Conservation (phyloP, 305 asterid species). For the Rubia peregrina region DNA sequence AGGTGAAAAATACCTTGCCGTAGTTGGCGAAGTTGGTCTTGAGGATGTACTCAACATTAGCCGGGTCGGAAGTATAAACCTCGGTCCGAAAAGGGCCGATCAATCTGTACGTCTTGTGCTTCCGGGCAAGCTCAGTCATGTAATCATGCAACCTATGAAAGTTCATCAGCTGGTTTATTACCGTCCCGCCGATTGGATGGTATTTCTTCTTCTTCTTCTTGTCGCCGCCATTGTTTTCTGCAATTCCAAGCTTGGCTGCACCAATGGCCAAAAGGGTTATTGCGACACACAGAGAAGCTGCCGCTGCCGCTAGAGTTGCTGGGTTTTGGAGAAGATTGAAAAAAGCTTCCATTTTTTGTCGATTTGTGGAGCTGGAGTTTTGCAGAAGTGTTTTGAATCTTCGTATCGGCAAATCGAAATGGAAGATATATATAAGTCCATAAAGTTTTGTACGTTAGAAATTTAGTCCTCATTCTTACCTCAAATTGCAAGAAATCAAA, state of each 20-base stretch:
- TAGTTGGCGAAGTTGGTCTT: slow-evolving; percentile 62
- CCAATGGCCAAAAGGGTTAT: neutral
- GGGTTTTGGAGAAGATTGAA: slow-evolving; percentile 5
- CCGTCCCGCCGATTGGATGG: slow-evolving; percentile 53
- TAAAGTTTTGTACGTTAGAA: too few relatives aligned
- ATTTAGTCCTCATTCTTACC: too few relatives aligned
- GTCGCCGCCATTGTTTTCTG: slow-evolving; percentile 6
- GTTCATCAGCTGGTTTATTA: slow-evolving; percentile 41
- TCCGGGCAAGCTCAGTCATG: slow-evolving; percentile 52
- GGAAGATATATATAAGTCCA: neutral
- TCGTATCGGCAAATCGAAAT: neutral
- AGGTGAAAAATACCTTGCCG: slow-evolving; percentile 45
- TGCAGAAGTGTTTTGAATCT: neutral
- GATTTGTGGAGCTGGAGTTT: neutral
- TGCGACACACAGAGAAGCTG: neutral
- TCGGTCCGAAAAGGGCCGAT: slow-evolving; percentile 38
- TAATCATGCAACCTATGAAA: slow-evolving; percentile 51
- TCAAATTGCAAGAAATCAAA: too few relatives aligned
- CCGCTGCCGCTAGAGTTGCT: neutral
- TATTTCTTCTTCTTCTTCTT: slow-evolving; percentile 20
- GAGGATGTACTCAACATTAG: slow-evolving; percentile 58
- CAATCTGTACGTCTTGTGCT: slow-evolving; percentile 46
- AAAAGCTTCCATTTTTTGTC: neutral
- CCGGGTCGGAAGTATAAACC: slow-evolving; percentile 55
- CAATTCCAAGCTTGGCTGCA: slow-evolving; percentile 12